These are phyloP conservation scores for Pinus tabuliformis DNA, from an alignment of 75 land plant genomes.

Conservation along the genomic window DNA sequence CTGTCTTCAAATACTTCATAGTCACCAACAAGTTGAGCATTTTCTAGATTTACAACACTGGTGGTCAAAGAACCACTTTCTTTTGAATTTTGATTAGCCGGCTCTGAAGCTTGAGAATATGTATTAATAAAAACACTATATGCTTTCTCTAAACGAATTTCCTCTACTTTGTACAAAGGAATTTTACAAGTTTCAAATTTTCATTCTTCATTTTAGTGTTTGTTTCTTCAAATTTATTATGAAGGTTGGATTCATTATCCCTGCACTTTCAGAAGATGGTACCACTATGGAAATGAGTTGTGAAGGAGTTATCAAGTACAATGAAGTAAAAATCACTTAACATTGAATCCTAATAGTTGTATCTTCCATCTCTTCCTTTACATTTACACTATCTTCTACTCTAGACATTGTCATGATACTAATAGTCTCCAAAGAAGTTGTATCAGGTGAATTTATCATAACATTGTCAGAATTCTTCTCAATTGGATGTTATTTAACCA, in stretches of 20 bases:
- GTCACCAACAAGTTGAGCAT: constrained; percentile 33
- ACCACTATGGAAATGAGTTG: constrained; percentile 64
- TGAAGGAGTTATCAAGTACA: constrained; percentile 80
- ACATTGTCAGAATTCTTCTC: constrained; percentile 36
- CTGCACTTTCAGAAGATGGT: constrained; percentile 22
- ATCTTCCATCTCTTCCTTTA: constrained; percentile 15
- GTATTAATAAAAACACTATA: constrained; percentile 15
- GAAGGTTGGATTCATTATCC: constrained; percentile 19
- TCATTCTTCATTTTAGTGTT: constrained; percentile 22
- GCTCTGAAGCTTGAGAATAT: constrained; percentile 38
- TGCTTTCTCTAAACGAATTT: constrained; percentile 6
- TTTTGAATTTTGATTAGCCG: constrained; percentile 24
- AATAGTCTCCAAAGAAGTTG: constrained; percentile 8
- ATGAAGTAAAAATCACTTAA: constrained; percentile 28
- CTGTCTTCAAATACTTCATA: constrained; percentile 18
- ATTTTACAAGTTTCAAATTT: constrained; percentile 42
- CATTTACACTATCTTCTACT: constrained; percentile 18
- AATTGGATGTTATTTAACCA: constrained; percentile 31
- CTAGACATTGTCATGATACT: neutral
- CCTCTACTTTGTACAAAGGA: constrained; percentile 23
- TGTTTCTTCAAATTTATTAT: constrained; percentile 34
- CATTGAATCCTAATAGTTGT: constrained; percentile 20
- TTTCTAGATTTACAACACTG: constrained; percentile 28
- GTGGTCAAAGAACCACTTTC: constrained; percentile 27
- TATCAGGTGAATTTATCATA: constrained; percentile 22